Percentiles rank a stretch among this genome's conserved stretches.
phyloP scores from a whole-genome alignment of 1,139 yeast genomes.

The Diutina ranongensis region DNA sequence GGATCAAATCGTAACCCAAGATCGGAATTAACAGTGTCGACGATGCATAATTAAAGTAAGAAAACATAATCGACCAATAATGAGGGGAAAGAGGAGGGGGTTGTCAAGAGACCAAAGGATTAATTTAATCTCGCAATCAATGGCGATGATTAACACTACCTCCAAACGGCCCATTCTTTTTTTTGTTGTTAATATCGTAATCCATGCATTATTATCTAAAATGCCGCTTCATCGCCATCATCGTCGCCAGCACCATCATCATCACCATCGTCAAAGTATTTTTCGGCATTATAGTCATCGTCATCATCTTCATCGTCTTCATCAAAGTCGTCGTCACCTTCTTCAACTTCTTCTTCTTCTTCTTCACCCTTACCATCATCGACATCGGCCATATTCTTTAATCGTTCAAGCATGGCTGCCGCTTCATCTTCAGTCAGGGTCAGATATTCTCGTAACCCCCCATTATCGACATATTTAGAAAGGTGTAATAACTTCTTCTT shows the following conservation, averaged over 20 bases:
- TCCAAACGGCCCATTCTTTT: too few relatives aligned
- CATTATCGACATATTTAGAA: slow-evolving; percentile 29
- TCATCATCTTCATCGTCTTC: slow-evolving; percentile 59
- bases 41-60: too few relatives aligned
- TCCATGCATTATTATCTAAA: slow-evolving; percentile 19
- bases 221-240: slow-evolving; percentile 69
- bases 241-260: slow-evolving; percentile 70
- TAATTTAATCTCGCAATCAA: too few relatives aligned
- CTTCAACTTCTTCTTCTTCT: slow-evolving; percentile 29
- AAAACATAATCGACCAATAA: too few relatives aligned
- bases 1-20: neutral
- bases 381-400: slow-evolving; percentile 50
- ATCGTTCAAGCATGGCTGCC: slow-evolving; percentile 39
- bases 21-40: neutral
- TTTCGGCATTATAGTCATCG: slow-evolving; percentile 46
- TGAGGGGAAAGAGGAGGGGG: too few relatives aligned
- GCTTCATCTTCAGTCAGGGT: slow-evolving; percentile 16
- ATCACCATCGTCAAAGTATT: slow-evolving; percentile 59
- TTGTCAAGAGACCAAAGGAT: too few relatives aligned
- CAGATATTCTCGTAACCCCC: slow-evolving; percentile 31
- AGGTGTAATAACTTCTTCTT: slow-evolving; percentile 43
- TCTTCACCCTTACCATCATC: slow-evolving; percentile 34
- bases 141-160: too few relatives aligned
- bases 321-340: slow-evolving; percentile 41
- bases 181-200: neutral